phyloP scores from a whole-genome alignment of 2,329 filamentous ascomycete species.

The Aureobasidium sp. region DNA sequence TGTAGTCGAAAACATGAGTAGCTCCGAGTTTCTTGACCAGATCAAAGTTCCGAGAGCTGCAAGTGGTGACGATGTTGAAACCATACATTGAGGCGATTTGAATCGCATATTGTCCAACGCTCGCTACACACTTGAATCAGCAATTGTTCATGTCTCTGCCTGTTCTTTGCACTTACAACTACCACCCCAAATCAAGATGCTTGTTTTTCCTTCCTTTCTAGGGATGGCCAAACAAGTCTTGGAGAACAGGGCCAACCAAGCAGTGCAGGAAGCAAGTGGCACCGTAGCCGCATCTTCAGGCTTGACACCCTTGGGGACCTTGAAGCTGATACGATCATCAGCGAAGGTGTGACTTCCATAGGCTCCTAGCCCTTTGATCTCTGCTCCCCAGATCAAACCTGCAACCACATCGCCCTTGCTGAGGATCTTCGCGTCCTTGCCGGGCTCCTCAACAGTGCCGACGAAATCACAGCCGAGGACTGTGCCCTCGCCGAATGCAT shows the following conservation, averaged over 20 bases:
- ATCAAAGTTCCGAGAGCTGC: slow-evolving; percentile 40
- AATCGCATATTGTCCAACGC: background rate
- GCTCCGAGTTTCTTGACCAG: slow-evolving; percentile 41
- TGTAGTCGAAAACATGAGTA: slow-evolving; percentile 43
- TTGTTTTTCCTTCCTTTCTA: background rate
- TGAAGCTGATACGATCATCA: slow-evolving; percentile 5
- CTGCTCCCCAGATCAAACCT: slow-evolving; percentile 29
- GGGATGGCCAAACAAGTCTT: background rate
- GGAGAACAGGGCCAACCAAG: slow-evolving; percentile 3
- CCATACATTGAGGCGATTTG: slow-evolving; percentile 22
- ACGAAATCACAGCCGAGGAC: slow-evolving; percentile 42
- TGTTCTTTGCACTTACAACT: background rate
- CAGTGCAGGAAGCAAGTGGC: background rate
- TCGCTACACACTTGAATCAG: background rate
- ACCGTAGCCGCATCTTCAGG: background rate
- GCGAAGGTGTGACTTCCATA: background rate
- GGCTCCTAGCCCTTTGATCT: background rate
- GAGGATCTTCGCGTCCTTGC: slow-evolving; percentile 39
- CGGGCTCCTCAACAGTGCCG: slow-evolving; percentile 46
- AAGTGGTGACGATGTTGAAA: slow-evolving; percentile 37
- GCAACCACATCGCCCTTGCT: slow-evolving; percentile 44
- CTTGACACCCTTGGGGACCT: background rate
- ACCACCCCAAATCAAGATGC: background rate
- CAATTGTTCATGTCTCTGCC: no score
- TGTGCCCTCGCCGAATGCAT: background rate